Conservation (phyloP, 2,329 filamentous ascomycete genomes). For the Cladobotryum mycophilum region DNA sequence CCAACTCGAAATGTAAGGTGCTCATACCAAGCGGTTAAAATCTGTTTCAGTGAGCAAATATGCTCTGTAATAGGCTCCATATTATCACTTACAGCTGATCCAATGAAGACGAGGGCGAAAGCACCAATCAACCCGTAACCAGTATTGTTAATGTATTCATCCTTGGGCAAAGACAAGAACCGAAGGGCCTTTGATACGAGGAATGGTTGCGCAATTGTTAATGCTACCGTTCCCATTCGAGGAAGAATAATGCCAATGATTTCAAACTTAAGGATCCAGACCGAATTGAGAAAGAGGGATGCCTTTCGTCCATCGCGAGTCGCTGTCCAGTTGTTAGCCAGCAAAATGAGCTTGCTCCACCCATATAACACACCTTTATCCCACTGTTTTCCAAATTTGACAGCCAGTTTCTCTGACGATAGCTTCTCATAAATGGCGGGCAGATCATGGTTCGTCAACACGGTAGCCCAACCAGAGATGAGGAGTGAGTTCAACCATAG, state of each 20-base stretch:
- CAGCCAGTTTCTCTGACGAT: slow-evolving; percentile 21
- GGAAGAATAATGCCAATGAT: slow-evolving; percentile 25
- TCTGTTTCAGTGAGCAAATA: slow-evolving; percentile 10
- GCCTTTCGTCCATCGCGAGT: slow-evolving; percentile 15
- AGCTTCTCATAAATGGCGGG: slow-evolving; percentile 26
- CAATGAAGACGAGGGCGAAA: slow-evolving; percentile 26
- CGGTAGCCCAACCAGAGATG: slow-evolving; percentile 38
- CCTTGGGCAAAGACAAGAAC: slow-evolving; percentile 20
- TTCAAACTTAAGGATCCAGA: slow-evolving; percentile 22
- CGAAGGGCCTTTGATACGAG: slow-evolving; percentile 23
- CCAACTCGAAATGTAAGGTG: slow-evolving; percentile 25
- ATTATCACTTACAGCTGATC: slow-evolving; percentile 21
- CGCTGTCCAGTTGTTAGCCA: slow-evolving; percentile 13
- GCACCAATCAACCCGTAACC: slow-evolving; percentile 28
- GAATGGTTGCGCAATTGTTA: slow-evolving; percentile 27
- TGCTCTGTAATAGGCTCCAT: background rate
- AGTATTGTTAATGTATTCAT: slow-evolving; percentile 19
- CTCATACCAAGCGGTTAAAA: slow-evolving; percentile 28
- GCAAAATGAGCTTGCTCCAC: accelerated
- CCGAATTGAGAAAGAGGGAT: slow-evolving; percentile 22
- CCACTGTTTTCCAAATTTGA: slow-evolving; percentile 20
- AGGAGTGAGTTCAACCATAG: slow-evolving; percentile 39
- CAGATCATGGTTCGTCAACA: slow-evolving; percentile 22
- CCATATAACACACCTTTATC: slow-evolving; percentile 14
- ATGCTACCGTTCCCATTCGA: slow-evolving; percentile 21